Percentiles rank a stretch among this genome's conserved stretches.
Evolutionary conservation across 129 eudicot genomes (phyloP).

Genomic region (Pulicaria dysenterica): DNA sequence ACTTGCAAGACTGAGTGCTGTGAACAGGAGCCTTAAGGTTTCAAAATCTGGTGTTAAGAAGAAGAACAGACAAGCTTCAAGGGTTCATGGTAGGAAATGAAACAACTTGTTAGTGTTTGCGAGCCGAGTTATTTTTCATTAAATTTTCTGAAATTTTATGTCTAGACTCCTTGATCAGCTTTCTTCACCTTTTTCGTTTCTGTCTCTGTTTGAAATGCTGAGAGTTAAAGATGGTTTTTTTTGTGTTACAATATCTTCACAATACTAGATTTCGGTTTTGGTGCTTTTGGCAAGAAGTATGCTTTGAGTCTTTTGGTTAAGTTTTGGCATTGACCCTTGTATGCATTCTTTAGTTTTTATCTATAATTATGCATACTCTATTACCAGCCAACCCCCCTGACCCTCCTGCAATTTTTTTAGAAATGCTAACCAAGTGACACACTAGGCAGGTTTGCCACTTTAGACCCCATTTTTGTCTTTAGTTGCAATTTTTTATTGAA

Average conservation of each 20-base stretch:
- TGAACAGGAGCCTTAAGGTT: conserved; percentile 89
- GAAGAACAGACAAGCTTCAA: conserved; percentile 89
- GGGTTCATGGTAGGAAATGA: conserved; percentile 48
- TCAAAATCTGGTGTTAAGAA: conserved; percentile 94
- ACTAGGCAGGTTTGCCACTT: too few species aligned
- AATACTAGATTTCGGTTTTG: conserved; percentile 24
- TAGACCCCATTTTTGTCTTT: too few species aligned
- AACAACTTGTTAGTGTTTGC: conserved; percentile 15
- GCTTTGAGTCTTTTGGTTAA: not conserved
- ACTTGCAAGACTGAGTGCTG: conserved; percentile 88
- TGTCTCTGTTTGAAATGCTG: conserved; percentile 8
- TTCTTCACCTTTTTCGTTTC: not conserved
- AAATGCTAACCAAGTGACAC: too few species aligned
- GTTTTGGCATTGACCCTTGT: too few species aligned
- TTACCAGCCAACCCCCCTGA: too few species aligned
- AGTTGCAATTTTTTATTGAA: too few species aligned
- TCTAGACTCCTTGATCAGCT: conserved; percentile 29
- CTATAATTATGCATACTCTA: too few species aligned
- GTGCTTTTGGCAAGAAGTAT: not conserved
- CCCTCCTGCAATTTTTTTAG: too few species aligned
- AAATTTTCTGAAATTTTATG: conserved; percentile 14
- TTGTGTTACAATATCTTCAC: conserved; percentile 7
- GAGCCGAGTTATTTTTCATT: not conserved
- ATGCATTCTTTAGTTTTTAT: too few species aligned
- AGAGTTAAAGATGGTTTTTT: conserved; percentile 26